Evolutionary conservation across 2,329 filamentous ascomycete genomes (phyloP).

Genomic region (Diaporthe amygdali): DNA sequence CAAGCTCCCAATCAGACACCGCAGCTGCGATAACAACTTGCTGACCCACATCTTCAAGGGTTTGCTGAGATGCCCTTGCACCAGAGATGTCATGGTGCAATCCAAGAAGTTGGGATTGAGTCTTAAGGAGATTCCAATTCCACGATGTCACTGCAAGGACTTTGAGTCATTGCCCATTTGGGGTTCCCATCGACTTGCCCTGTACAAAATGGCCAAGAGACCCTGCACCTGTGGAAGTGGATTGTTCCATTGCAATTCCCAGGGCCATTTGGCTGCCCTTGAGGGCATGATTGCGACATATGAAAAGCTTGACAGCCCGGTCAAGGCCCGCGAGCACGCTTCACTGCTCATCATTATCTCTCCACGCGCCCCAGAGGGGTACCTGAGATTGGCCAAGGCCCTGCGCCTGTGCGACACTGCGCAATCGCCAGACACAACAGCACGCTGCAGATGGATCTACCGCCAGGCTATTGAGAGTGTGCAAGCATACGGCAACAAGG

Average conservation of each 20-base stretch:
- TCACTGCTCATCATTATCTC: conserved; percentile 17
- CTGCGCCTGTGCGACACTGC: background rate
- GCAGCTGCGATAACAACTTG: background rate
- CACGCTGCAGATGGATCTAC: conserved; percentile 17
- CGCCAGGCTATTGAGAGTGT: conserved; percentile 16
- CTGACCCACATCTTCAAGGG: conserved; percentile 9
- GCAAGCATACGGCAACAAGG: background rate
- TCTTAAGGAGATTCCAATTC: conserved; percentile 6
- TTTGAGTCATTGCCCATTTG: background rate
- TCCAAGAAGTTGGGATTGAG: background rate
- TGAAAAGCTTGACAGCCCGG: background rate
- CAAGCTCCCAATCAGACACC: background rate
- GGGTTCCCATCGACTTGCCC: background rate
- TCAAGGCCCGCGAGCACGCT: conserved; percentile 12
- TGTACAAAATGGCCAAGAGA: conserved; percentile 19
- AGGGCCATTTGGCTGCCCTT: conserved; percentile 10
- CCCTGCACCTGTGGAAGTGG: conserved; percentile 22
- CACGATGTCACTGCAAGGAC: conserved; percentile 24
- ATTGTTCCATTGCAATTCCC: background rate
- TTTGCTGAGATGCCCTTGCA: conserved; percentile 17
- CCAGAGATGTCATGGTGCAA: background rate
- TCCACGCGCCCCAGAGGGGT: conserved; percentile 22
- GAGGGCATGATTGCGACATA: background rate
- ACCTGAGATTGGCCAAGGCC: conserved; percentile 22
- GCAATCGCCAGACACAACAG: background rate